Evolutionary conservation across 257 asterid genomes (phyloP).

Genomic region (Apocynum venetum): DNA sequence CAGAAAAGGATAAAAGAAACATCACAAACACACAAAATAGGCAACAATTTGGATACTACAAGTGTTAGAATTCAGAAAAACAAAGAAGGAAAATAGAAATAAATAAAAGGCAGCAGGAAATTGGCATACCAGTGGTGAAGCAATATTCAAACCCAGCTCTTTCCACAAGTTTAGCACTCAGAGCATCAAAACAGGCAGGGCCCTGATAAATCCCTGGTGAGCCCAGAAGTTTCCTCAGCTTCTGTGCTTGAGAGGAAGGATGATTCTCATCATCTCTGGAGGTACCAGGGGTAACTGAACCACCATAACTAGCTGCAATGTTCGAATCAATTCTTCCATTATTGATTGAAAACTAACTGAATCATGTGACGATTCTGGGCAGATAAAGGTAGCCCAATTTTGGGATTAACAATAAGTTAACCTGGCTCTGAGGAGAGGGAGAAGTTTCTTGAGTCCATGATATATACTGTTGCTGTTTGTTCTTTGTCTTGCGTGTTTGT

Average conservation of each 20-base stretch:
- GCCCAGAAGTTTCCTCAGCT: constrained; percentile 54
- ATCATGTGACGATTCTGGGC: background rate
- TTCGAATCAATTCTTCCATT: constrained; percentile 1
- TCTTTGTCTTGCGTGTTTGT: background rate
- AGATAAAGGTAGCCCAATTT: background rate
- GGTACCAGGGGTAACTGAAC: background rate
- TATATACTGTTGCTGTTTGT: background rate
- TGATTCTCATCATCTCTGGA: background rate
- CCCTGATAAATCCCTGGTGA: constrained; percentile 82
- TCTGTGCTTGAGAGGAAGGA: constrained; percentile 36
- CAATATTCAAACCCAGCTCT: constrained; percentile 80
- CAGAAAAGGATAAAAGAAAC: background rate
- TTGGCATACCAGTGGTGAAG: constrained; percentile 71
- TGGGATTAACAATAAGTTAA: background rate
- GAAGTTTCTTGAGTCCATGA: background rate
- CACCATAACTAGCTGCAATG: constrained; percentile 14
- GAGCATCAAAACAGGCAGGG: constrained; percentile 90
- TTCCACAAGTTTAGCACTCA: constrained; percentile 87
- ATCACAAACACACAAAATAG: background rate
- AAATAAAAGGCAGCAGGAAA: background rate
- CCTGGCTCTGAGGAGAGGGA: background rate
- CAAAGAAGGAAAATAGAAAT: background rate
- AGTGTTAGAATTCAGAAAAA: background rate
- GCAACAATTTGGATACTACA: background rate
- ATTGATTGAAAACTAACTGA: constrained; percentile 6